Evolutionary conservation across 352 stramenopile species (phyloP), one percentile per base, ranked within the genome.

Genomic region (Phytophthora palmivora): DNA sequence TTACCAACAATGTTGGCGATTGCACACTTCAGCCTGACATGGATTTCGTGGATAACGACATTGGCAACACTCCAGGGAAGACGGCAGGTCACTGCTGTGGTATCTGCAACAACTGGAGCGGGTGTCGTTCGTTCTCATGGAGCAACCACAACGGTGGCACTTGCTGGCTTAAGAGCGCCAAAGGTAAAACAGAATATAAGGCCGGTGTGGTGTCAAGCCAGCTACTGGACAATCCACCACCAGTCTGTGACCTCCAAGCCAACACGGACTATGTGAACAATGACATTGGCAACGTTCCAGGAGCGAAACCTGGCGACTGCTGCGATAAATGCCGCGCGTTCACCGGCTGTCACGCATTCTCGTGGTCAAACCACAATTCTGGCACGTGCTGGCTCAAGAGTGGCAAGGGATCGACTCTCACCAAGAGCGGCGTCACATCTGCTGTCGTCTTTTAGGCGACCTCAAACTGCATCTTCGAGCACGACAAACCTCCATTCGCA

Each of bases 81-180:
- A 16, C 10, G 1, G 30, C 62, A 16, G 53, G 53, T 2, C 39
- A 36, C 18, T 82, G 73, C 51, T 82, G 73, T 15, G 61, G 44
- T 11, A 70, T 72, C 14, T 82, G 73, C 50, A 28, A 68, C 38
- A 71, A 67, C 60, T 69, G 60, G 55, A 74, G 50, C 53, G 63
- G 63, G 43, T 77, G 69, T 38, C 56, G 60, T 24, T 67, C 67
- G 2, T 80, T 65, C 56, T 49, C 67, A 30, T 79, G 70, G 70
- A 76, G 61, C 34, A 61, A 71, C 45, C 8, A 21, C n/a, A 82
- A 81, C 26, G 68, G 72, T 39, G 72, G 68, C 37, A 81, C 66
- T 3, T 81, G 72, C 61, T 82, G 70, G 63, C 52, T 78, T 15
- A 81, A 81, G 72, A 76, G 45, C 0, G 36, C 30, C 18, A 64